phyloP scores from a whole-genome alignment of 2,329 filamentous ascomycete genomes.

The Ophiostoma sp. region DNA sequence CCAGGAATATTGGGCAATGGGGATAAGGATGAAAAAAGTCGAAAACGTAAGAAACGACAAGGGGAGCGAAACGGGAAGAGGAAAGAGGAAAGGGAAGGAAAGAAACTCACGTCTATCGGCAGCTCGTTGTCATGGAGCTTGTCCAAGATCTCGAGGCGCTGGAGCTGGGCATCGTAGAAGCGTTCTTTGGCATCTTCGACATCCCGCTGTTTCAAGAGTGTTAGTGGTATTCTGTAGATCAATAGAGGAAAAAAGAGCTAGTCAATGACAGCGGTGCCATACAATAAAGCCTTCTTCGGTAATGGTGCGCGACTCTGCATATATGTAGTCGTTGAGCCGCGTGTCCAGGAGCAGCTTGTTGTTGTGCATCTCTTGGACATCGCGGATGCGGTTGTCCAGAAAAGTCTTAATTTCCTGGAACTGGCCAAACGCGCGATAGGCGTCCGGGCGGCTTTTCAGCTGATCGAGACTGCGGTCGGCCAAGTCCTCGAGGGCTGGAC shows the following conservation, averaged over 20 bases:
- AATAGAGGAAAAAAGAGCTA: neutral
- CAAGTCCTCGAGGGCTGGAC: slow-evolving; percentile 65
- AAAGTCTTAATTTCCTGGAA: slow-evolving; percentile 53
- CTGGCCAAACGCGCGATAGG: slow-evolving; percentile 55
- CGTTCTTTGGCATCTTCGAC: slow-evolving; percentile 42
- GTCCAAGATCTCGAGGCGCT: slow-evolving; percentile 48
- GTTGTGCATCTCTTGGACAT: slow-evolving; percentile 31
- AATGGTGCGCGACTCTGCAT: slow-evolving; percentile 18
- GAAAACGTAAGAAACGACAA: neutral
- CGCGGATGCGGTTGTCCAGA: slow-evolving; percentile 49
- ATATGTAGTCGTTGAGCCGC: slow-evolving; percentile 23
- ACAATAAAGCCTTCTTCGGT: slow-evolving; percentile 28
- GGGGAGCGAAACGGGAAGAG: slow-evolving; percentile 1
- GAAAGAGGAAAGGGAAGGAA: slow-evolving; percentile 12
- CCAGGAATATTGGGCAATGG: neutral
- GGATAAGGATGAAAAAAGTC: neutral
- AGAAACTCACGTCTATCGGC: slow-evolving; percentile 51
- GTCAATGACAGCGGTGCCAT: slow-evolving; percentile 22
- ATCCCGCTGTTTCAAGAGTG: slow-evolving; percentile 27
- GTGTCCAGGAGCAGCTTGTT: slow-evolving; percentile 32
- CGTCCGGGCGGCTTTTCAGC: slow-evolving; percentile 55
- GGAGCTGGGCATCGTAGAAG: slow-evolving; percentile 49
- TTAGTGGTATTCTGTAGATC: slow-evolving; percentile 21
- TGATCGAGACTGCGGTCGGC: slow-evolving; percentile 60
- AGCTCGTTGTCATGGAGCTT: slow-evolving; percentile 46